These are phyloP conservation scores for Huntiella decipiens DNA, from an alignment of 2,329 filamentous ascomycete species.

Conservation along the genomic window DNA sequence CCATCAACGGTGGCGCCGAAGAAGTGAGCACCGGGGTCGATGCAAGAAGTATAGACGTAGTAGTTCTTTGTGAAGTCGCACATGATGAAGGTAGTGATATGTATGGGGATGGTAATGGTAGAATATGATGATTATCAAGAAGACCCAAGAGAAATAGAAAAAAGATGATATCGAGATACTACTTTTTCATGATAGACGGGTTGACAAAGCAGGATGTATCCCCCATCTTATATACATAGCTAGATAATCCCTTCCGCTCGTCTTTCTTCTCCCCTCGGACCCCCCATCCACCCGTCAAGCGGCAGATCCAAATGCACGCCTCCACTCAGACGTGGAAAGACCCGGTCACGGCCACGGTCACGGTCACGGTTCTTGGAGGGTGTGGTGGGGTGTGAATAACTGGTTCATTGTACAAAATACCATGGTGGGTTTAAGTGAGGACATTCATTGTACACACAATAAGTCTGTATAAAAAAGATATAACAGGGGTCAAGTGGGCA, in stretches of 20 bases:
- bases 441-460: too few species aligned
- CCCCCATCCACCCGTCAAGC: not conserved
- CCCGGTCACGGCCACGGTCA: too few species aligned
- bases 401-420: too few species aligned
- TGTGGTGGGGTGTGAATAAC: too few species aligned
- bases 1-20: conserved; percentile 52
- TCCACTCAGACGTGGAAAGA: too few species aligned
- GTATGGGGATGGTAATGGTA: not conserved
- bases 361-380: too few species aligned
- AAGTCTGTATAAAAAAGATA: too few species aligned
- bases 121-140: not conserved
- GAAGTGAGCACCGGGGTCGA: conserved; percentile 51
- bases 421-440: too few species aligned
- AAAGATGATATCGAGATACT: not conserved
- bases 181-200: not conserved
- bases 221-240: not conserved
- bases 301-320: not conserved
- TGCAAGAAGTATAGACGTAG: conserved; percentile 55
- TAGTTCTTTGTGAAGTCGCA: conserved; percentile 56
- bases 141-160: not conserved
- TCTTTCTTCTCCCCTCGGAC: not conserved
- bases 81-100: conserved; percentile 22
- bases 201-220: not conserved
- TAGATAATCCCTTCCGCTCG: not conserved
- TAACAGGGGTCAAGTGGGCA: too few species aligned